phyloP scores from a whole-genome alignment of 306 rosid genomes.

The Prunus dulcis region DNA sequence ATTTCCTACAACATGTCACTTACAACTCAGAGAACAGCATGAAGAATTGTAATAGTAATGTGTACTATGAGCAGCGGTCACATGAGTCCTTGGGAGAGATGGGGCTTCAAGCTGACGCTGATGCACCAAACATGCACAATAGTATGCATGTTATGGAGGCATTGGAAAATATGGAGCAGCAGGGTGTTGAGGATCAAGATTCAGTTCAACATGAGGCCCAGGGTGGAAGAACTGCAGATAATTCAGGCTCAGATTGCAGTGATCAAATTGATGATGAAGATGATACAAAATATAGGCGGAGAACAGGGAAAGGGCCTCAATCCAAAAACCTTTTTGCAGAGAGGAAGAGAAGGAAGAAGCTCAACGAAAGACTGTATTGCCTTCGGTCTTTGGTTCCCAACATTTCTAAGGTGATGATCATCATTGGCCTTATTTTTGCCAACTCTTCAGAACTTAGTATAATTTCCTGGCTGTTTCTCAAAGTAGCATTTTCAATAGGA shows the following conservation, averaged over 20 bases:
- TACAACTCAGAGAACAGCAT: conserved; percentile 38
- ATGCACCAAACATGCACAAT: conserved; percentile 25
- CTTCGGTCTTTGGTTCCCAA: conserved; percentile 90
- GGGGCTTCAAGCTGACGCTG: conserved; percentile 14
- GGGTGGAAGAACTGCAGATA: conserved; percentile 42
- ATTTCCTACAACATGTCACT: conserved; percentile 60
- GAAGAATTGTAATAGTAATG: conserved; percentile 14
- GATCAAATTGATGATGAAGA: conserved; percentile 84
- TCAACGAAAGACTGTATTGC: conserved; percentile 73
- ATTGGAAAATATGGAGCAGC: conserved; percentile 45
- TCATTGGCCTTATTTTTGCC: background rate
- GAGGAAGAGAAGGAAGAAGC: conserved; percentile 93
- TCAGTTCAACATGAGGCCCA: conserved; percentile 32
- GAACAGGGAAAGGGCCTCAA: conserved; percentile 68
- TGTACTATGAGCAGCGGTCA: conserved; percentile 8
- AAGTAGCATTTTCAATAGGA: background rate
- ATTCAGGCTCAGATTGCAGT: conserved; percentile 82
- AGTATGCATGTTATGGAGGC: conserved; percentile 35
- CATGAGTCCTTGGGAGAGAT: conserved; percentile 53
- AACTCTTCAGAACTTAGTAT: too few species aligned
- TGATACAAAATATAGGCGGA: conserved; percentile 56
- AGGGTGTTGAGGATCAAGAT: conserved; percentile 44
- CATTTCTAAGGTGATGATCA: conserved; percentile 62
- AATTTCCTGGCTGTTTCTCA: too few species aligned
- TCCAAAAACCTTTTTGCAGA: conserved; percentile 85